Evolutionary conservation across 306 rosid species (phyloP), one percentile per base, ranked within the genome.

Genomic region (Oxytropis ochrocephala): DNA sequence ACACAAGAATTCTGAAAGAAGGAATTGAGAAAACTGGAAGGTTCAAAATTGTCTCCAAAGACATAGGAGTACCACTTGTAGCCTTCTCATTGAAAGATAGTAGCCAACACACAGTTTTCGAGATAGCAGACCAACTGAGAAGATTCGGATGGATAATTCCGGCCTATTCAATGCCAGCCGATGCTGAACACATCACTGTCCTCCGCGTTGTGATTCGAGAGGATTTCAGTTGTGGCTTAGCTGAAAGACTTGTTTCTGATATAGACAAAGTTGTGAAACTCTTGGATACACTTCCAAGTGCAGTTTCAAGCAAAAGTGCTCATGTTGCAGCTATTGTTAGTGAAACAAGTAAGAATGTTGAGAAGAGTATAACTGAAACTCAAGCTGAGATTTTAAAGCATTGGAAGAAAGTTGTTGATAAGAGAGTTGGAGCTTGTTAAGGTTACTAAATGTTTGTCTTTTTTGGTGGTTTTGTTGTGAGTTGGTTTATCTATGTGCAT

Each of bases 91-190:
- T 92, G 47, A 89, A 86, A 80, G 96, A 92, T 88, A 86, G 90
- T 53, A 84, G 78, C 80, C 72, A 79, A 5, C 83, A 90, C 86
- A 81, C 94, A 0, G 98, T 93, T 35, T 93, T 93, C 21, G 88
- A 90, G 75, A 75, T 93, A 66, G 21, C 98, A 1, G 97, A 90
- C 52, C 70, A 70, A 38, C 72, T 90, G 56, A 84, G 91, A 64
- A 85, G 68, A 76, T 93, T 32, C 0, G 88, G 96, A 36, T 93
- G 97, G 97, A 90, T 88, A 11, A 96, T 93, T 74, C 98, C 98
- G 0, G 98, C 98, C 51, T 93, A 93, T 57, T 82, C 92, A 8
- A 90, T 93, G 97, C 97, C 98, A 0, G 67, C 94, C 0, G 64
- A 93, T 1, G 97, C 93, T 0, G 58, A 93, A 46, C 82, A 86